Conservation (phyloP, 225 moss, liverwort and hornwort species). For the Marchantia polymorpha region DNA sequence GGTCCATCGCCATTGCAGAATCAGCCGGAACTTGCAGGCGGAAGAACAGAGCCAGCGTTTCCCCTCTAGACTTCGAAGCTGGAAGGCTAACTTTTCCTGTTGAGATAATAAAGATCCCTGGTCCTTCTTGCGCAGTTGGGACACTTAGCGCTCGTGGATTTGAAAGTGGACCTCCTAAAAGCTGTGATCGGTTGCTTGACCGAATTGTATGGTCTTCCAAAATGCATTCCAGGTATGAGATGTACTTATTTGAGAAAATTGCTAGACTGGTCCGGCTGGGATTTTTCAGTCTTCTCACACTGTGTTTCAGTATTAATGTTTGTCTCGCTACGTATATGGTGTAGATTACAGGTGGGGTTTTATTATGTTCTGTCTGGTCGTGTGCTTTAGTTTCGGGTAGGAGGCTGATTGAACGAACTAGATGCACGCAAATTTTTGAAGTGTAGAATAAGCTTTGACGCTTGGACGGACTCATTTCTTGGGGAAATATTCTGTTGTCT, state of each 20-base stretch:
- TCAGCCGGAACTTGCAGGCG: neutral
- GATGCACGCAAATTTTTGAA: neutral
- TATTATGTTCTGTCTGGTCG: neutral
- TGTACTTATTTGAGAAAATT: neutral
- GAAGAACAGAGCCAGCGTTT: neutral
- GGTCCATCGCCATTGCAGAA: neutral
- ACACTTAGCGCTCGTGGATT: neutral
- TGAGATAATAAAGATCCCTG: neutral
- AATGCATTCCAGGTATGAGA: slow-evolving; percentile 18
- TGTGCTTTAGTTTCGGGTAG: neutral
- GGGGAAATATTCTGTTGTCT: neutral
- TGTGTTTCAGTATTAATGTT: too few relatives aligned
- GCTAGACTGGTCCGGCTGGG: too few relatives aligned
- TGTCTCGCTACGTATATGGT: too few relatives aligned
- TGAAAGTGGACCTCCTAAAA: neutral
- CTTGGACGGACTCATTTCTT: neutral
- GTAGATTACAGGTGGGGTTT: too few relatives aligned
- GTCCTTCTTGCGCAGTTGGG: neutral
- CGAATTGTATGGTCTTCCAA: slow-evolving; percentile 16
- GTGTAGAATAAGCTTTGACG: neutral
- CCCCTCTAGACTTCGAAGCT: slow-evolving; percentile 8
- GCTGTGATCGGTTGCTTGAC: slow-evolving; percentile 2
- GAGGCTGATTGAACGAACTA: neutral
- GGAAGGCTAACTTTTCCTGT: slow-evolving; percentile 1
- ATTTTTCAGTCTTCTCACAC: too few relatives aligned